Conservation (phyloP, 768 basidiomycete genomes). For the Russula virescens region DNA sequence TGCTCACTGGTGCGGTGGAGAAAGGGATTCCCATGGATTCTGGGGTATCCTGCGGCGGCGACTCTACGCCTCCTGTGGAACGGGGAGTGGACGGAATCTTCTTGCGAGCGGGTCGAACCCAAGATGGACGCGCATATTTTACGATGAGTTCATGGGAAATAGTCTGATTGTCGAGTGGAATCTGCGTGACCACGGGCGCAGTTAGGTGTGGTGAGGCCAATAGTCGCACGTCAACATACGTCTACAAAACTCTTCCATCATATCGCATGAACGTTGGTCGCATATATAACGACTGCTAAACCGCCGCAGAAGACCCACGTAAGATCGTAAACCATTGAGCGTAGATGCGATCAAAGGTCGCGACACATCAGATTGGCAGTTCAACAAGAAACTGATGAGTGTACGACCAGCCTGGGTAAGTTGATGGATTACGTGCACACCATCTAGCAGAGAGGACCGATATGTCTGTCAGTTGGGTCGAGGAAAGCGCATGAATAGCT, state of each 20-base stretch:
- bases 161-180: constrained; percentile 68
- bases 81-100: constrained; percentile 50
- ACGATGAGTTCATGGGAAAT: constrained; percentile 46
- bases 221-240: constrained; percentile 48
- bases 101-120: constrained; percentile 85
- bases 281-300: constrained; percentile 93
- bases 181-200: constrained; percentile 59
- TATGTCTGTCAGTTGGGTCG: neutral
- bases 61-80: constrained; percentile 29
- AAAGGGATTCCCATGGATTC: constrained; percentile 4
- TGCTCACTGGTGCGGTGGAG: neutral
- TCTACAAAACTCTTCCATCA: constrained; percentile 94
- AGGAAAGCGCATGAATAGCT: constrained; percentile 33
- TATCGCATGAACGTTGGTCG: constrained; percentile 82
- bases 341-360: constrained; percentile 75
- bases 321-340: constrained; percentile 80
- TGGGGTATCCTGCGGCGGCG: constrained; percentile 16
- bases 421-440: constrained; percentile 94
- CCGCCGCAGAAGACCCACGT: constrained; percentile 77
- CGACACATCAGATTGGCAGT: constrained; percentile 76
- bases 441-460: constrained; percentile 45
- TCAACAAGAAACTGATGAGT: constrained; percentile 78
- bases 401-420: constrained; percentile 91
- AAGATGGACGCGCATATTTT: constrained; percentile 59
- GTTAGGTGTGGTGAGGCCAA: neutral